A percentile compares a stretch with the other conserved stretches of the same genome.
phyloP scores from a whole-genome alignment of 2,329 filamentous ascomycete genomes.

The Monilinia fructicola region DNA sequence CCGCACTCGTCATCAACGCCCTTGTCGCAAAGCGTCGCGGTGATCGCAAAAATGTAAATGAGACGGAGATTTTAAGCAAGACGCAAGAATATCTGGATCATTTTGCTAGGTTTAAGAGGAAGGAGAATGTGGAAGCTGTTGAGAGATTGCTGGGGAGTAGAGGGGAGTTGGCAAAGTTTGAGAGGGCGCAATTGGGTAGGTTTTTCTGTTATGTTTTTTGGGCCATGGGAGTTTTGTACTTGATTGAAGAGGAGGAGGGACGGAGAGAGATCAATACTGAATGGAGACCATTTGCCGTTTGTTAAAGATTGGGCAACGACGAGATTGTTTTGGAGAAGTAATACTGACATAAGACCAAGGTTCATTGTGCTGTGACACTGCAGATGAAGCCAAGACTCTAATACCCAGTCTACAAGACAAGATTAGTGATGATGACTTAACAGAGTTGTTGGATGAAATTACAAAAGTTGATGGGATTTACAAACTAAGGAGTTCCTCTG shows the following conservation, averaged over 20 bases:
- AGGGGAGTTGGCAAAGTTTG: conserved; percentile 82
- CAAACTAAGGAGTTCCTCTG: conserved; percentile 5
- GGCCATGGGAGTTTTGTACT: not conserved
- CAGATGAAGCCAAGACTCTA: conserved; percentile 94
- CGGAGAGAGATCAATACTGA: not conserved
- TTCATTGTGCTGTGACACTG: conserved; percentile 85
- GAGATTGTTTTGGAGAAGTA: not conserved
- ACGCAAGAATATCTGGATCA: conserved; percentile 91
- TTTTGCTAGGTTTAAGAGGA: conserved; percentile 93
- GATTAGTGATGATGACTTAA: conserved; percentile 83
- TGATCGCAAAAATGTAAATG: conserved; percentile 78
- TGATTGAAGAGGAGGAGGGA: too few relatives aligned
- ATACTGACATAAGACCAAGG: conserved; percentile 47
- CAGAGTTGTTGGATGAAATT: conserved; percentile 87
- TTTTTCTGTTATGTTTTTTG: conserved; percentile 28
- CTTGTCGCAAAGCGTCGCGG: conserved; percentile 78
- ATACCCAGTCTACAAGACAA: conserved; percentile 89
- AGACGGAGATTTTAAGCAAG: conserved; percentile 81
- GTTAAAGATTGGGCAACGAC: not conserved
- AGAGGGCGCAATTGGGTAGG: conserved; percentile 86
- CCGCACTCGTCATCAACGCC: conserved; percentile 86
- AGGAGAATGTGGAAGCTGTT: conserved; percentile 92
- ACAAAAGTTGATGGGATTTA: conserved; percentile 66
- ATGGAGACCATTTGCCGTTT: not conserved
- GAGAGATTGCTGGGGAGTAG: conserved; percentile 80